Evolutionary conservation across 2,329 filamentous ascomycete genomes (phyloP).

Genomic region (Colletotrichum sp.): DNA sequence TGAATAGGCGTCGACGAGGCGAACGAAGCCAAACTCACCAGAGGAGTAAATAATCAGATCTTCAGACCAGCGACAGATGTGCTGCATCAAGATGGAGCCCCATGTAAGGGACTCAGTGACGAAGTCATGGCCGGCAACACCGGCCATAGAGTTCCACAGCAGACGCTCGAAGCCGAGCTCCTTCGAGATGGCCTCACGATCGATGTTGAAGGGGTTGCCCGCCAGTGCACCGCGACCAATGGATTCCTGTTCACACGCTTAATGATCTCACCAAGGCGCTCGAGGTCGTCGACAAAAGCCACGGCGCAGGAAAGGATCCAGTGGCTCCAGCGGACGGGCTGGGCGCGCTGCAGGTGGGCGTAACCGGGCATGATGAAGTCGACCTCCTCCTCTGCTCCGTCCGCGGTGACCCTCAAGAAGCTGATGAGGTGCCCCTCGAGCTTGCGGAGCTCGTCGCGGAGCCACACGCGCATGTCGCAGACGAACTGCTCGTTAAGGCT

Average conservation of each 20-base stretch:
- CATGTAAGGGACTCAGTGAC: conserved; percentile 83
- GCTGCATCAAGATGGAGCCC: conserved; percentile 78
- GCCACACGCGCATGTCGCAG: conserved; percentile 75
- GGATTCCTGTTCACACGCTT: conserved; percentile 76
- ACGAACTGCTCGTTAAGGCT: conserved; percentile 77
- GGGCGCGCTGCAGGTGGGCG: conserved; percentile 83
- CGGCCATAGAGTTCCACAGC: conserved; percentile 78
- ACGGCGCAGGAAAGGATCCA: conserved; percentile 80
- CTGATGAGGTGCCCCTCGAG: conserved; percentile 73
- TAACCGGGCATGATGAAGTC: conserved; percentile 86
- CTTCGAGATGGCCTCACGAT: conserved; percentile 77
- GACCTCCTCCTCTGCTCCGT: conserved; percentile 75
- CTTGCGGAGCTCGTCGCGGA: conserved; percentile 73
- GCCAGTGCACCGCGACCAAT: conserved; percentile 78
- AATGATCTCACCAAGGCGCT: conserved; percentile 76
- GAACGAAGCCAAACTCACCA: conserved; percentile 77
- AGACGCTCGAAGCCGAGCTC: conserved; percentile 82
- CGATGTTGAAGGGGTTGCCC: conserved; percentile 83
- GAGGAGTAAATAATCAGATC: conserved; percentile 86
- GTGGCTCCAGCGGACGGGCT: conserved; percentile 82
- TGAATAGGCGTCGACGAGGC: conserved; percentile 78
- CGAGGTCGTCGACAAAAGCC: conserved; percentile 75
- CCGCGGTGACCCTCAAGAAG: conserved; percentile 72
- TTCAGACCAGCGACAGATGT: conserved; percentile 82
- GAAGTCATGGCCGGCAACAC: conserved; percentile 81